Evolutionary conservation across 305 asterid species (phyloP).

Genomic region (Solanum hybrid): DNA sequence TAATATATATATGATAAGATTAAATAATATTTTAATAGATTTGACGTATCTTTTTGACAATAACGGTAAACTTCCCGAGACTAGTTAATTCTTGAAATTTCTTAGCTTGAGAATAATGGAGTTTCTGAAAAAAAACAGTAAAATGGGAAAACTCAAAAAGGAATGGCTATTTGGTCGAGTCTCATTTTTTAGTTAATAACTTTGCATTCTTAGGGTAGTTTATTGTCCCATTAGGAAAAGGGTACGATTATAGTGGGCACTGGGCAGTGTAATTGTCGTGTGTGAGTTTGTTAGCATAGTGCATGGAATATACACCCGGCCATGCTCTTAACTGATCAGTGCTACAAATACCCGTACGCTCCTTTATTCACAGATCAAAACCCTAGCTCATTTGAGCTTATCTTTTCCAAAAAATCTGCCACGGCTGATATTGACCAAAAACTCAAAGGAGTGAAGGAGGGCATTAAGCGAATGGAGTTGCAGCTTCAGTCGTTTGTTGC

Average conservation of each 20-base stretch:
- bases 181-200: no score
- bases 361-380: not conserved
- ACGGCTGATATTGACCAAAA: not conserved
- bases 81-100: not conserved
- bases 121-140: no score
- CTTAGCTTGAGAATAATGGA: no score
- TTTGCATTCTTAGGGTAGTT: no score
- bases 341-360: not conserved
- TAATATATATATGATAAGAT: no score
- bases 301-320: not conserved
- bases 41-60: not conserved
- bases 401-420: not conserved
- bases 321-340: not conserved
- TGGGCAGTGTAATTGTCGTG: not conserved
- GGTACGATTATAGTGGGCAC: not conserved
- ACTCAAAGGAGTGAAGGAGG: not conserved
- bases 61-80: not conserved
- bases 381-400: not conserved
- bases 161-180: no score
- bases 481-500: not conserved
- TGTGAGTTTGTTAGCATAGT: not conserved
- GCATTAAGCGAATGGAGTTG: not conserved
- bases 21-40: no score
- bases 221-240: not conserved
- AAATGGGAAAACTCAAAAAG: no score